phyloP scores from a whole-genome alignment of 2,329 filamentous ascomycete species.

The Beauveria varroae region DNA sequence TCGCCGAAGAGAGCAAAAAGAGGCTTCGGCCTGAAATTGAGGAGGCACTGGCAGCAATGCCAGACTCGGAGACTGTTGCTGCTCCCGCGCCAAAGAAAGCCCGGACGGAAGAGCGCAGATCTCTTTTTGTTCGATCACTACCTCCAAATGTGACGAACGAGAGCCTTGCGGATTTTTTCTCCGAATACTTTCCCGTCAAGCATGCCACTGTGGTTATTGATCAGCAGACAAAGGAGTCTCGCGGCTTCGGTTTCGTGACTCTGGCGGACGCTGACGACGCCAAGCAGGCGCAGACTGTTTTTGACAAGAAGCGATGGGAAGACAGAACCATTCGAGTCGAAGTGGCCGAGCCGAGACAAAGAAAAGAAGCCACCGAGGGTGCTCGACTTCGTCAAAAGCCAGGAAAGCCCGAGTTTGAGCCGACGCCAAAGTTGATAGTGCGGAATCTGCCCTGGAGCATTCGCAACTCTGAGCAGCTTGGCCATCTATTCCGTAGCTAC shows the following conservation, averaged over 20 bases:
- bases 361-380: constrained; percentile 47
- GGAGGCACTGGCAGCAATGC: constrained; percentile 22
- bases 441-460: constrained; percentile 95
- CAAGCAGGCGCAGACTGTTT: constrained; percentile 67
- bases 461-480: constrained; percentile 75
- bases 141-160: constrained; percentile 74
- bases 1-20: constrained; percentile 26
- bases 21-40: constrained; percentile 28
- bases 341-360: constrained; percentile 76
- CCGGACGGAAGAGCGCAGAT: constrained; percentile 53
- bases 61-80: constrained; percentile 25
- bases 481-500: constrained; percentile 72
- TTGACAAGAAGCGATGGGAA: constrained; percentile 70
- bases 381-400: constrained; percentile 37
- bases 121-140: constrained; percentile 87
- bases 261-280: constrained; percentile 93
- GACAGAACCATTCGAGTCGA: constrained; percentile 81
- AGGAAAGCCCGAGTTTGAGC: constrained; percentile 51
- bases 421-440: constrained; percentile 72
- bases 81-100: constrained; percentile 43
- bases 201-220: constrained; percentile 91
- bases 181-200: constrained; percentile 88
- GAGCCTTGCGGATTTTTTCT: constrained; percentile 80
- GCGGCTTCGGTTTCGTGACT: constrained; percentile 94
- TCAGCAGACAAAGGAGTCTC: constrained; percentile 74